Percentiles rank a stretch among this genome's conserved stretches.
Evolutionary conservation across 2,329 filamentous ascomycete species (phyloP).

Genomic region (Fusarium cyanostomum): DNA sequence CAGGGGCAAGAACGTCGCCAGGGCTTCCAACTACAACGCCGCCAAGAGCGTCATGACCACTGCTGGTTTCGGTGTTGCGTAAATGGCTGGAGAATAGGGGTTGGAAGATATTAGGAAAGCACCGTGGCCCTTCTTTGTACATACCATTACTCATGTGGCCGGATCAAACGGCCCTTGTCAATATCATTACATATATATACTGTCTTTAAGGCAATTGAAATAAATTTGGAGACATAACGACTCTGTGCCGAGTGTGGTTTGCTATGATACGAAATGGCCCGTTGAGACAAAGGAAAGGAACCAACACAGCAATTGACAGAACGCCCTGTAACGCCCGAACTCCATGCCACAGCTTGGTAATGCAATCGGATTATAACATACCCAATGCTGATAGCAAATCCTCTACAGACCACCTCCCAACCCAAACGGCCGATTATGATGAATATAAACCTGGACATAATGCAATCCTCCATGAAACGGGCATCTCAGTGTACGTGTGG

Average conservation of each 20-base stretch:
- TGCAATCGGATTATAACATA: background rate
- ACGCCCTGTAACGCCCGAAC: slow-evolving; percentile 21
- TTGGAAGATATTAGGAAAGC: background rate
- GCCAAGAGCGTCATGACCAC: slow-evolving; percentile 50
- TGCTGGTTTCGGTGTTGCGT: slow-evolving; percentile 59
- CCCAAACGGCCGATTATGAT: slow-evolving; percentile 8
- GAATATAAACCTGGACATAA: slow-evolving; percentile 17
- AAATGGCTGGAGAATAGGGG: slow-evolving; percentile 13
- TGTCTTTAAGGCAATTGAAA: background rate
- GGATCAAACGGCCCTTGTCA: slow-evolving; percentile 10
- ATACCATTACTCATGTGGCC: slow-evolving; percentile 23
- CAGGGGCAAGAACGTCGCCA: slow-evolving; percentile 62
- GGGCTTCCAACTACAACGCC: slow-evolving; percentile 49
- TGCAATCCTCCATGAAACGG: slow-evolving; percentile 9
- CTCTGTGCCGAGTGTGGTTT: background rate
- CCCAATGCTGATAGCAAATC: slow-evolving; percentile 8
- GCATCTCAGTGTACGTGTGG: slow-evolving; percentile 15
- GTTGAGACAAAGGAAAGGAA: background rate
- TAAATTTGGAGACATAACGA: background rate
- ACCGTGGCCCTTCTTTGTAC: slow-evolving; percentile 28
- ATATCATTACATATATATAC: slow-evolving; percentile 20
- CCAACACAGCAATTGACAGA: slow-evolving; percentile 6
- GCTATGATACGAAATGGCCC: background rate
- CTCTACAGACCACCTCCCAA: background rate
- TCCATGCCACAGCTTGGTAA: slow-evolving; percentile 4